These are phyloP conservation scores for Rhizophora mangle DNA, from an alignment of 345 rosid species.

Conservation along the genomic window DNA sequence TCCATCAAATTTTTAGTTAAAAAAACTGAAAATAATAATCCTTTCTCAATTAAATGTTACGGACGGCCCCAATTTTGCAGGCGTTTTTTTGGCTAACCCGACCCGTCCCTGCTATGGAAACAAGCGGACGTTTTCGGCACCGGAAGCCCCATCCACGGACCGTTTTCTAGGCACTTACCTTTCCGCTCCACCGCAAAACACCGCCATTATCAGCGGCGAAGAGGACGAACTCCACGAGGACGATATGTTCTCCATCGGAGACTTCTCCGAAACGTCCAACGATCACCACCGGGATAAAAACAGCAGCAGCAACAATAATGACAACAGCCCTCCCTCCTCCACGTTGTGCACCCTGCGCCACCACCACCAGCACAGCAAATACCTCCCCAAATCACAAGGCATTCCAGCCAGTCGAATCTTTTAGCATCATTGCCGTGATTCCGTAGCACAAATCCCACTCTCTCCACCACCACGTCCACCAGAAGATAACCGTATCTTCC, in stretches of 20 bases:
- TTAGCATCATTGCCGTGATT: conserved; percentile 77
- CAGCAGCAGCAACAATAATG: neutral
- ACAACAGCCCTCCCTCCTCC: conserved; percentile 30
- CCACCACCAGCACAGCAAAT: conserved; percentile 2
- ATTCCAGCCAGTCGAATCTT: conserved; percentile 33
- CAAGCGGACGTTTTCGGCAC: conserved; percentile 28
- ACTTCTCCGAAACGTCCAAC: conserved; percentile 34
- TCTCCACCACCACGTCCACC: conserved; percentile 45
- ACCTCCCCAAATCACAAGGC: neutral
- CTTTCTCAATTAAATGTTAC: no score
- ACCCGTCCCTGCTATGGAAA: conserved; percentile 27
- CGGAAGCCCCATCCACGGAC: conserved; percentile 29
- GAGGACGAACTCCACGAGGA: conserved; percentile 67
- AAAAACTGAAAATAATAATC: no score
- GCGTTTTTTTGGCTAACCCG: neutral
- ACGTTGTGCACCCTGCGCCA: neutral
- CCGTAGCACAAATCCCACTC: conserved; percentile 39
- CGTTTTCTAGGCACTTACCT: conserved; percentile 38
- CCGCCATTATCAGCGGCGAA: conserved; percentile 29
- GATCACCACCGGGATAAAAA: conserved; percentile 1
- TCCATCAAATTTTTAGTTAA: no score
- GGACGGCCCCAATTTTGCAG: no score
- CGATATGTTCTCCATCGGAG: conserved; percentile 56
- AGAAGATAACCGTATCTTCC: conserved; percentile 35
- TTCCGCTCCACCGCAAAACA: conserved; percentile 14